These are phyloP conservation scores for Gastrodia elata DNA, from an alignment of 106 monocot species.

Conservation along the genomic window DNA sequence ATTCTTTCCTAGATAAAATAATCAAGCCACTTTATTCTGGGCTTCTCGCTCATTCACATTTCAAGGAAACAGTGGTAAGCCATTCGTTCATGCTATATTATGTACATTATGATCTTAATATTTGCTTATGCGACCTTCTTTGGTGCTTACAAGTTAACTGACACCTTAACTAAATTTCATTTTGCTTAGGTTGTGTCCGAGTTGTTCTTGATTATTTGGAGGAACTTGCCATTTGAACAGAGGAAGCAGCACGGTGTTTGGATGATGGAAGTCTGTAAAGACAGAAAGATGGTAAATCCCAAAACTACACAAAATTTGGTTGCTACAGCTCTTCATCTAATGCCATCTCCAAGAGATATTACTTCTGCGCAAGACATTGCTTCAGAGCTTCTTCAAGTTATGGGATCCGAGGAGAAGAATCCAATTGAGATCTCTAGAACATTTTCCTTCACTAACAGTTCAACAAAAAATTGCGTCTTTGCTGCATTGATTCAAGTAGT, in stretches of 20 bases:
- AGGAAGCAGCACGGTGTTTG: slow-evolving; percentile 46
- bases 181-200: slow-evolving; percentile 48
- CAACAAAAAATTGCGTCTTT: slow-evolving; percentile 46
- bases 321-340: slow-evolving; percentile 33
- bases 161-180: neutral
- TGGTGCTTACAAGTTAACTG: neutral
- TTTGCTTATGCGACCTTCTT: neutral
- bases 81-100: neutral
- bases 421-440: slow-evolving; percentile 34
- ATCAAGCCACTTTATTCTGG: slow-evolving; percentile 41
- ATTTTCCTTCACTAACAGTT: slow-evolving; percentile 43
- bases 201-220: slow-evolving; percentile 40
- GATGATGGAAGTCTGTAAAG: slow-evolving; percentile 38
- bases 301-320: slow-evolving; percentile 33
- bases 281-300: slow-evolving; percentile 29
- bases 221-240: slow-evolving; percentile 23
- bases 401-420: slow-evolving; percentile 46
- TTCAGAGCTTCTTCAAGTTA: slow-evolving; percentile 43
- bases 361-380: slow-evolving; percentile 41
- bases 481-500: slow-evolving; percentile 32
- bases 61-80: slow-evolving; percentile 70
- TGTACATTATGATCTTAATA: neutral
- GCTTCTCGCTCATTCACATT: slow-evolving; percentile 32
- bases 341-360: slow-evolving; percentile 52
- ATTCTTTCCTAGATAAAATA: slow-evolving; percentile 41